A percentile compares a stretch with the other conserved stretches of the same genome.
Conservation (phyloP, 306 rosid genomes). For the Comarum palustre region DNA sequence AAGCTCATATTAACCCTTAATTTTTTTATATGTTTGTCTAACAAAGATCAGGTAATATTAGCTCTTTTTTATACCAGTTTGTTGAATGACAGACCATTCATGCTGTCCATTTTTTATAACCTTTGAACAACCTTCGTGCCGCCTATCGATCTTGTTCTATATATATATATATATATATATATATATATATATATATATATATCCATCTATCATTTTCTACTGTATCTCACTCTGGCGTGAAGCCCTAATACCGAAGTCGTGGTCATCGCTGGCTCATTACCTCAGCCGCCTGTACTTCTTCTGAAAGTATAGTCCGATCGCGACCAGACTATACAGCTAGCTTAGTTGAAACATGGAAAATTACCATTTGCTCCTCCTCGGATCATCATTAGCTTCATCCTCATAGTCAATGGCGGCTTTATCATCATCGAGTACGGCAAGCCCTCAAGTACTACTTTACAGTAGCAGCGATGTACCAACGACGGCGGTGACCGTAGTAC, state of each 20-base stretch:
- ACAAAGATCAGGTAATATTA: too few species aligned
- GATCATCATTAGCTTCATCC: conserved; percentile 25
- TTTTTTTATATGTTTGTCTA: too few species aligned
- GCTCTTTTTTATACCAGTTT: too few species aligned
- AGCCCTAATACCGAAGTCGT: neutral
- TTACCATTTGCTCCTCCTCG: conserved; percentile 52
- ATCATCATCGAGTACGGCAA: neutral
- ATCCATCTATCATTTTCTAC: neutral
- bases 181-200: neutral
- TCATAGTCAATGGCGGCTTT: conserved; percentile 3
- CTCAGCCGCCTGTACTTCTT: neutral
- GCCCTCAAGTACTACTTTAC: neutral
- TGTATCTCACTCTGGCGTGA: neutral
- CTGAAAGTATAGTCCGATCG: neutral
- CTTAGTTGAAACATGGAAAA: conserved; percentile 38
- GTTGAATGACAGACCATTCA: too few species aligned
- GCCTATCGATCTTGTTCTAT: neutral
- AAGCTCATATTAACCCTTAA: too few species aligned
- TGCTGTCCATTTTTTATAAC: too few species aligned
- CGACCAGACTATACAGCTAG: neutral
- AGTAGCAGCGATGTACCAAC: neutral
- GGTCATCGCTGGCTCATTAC: neutral
- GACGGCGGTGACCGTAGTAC: neutral
- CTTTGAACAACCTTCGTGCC: neutral
- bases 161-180: neutral